Evolutionary conservation across 23 red algal genomes (phyloP).

Genomic region (Gracilaria vermiculophylla): DNA sequence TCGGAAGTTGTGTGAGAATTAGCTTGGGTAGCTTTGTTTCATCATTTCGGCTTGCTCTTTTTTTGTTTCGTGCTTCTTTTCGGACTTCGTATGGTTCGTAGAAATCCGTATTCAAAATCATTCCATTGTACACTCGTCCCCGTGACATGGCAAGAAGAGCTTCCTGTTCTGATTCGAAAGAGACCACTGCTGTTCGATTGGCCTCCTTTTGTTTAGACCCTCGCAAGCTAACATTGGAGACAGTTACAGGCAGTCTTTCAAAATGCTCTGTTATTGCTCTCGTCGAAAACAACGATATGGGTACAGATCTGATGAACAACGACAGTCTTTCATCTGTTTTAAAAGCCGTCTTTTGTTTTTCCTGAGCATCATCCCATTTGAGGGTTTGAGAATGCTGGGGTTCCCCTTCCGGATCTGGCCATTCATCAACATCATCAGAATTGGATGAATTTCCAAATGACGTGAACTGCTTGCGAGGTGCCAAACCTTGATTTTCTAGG

Average conservation of each 20-base stretch:
- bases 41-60: neutral
- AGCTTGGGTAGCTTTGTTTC: neutral
- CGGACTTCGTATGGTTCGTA: neutral
- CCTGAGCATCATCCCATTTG: neutral
- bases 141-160: neutral
- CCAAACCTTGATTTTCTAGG: neutral
- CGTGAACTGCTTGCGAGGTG: neutral
- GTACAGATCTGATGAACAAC: constrained; percentile 26
- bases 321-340: neutral
- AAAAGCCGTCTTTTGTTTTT: neutral
- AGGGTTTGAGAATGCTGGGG: too few species aligned
- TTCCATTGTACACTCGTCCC: neutral
- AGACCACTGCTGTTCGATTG: constrained; percentile 33
- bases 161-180: constrained; percentile 32
- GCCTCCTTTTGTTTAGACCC: neutral
- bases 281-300: constrained; percentile 5
- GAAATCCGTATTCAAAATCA: neutral
- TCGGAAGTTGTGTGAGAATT: constrained; percentile 14
- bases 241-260: neutral
- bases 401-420: neutral
- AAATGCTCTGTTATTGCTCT: constrained; percentile 31
- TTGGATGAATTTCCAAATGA: neutral
- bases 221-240: constrained; percentile 3
- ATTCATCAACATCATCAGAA: neutral
- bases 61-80: neutral